A percentile compares a stretch with the other conserved stretches of the same genome.
Evolutionary conservation across 257 asterid species (phyloP).

Genomic region (Nicotiana tabacum): DNA sequence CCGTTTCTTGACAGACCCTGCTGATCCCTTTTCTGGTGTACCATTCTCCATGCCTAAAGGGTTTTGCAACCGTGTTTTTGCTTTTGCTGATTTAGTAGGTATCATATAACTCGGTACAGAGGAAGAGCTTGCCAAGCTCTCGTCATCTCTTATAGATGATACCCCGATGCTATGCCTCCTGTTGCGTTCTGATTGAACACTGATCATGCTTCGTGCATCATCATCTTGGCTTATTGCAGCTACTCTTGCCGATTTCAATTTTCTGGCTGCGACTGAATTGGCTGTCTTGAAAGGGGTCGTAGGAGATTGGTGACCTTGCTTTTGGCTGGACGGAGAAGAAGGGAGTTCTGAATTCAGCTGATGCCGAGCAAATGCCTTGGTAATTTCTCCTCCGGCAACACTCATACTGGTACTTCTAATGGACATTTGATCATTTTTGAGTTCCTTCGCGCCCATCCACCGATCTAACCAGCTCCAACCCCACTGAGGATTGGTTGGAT

Average conservation of each 20-base stretch:
- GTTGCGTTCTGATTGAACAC: conserved; percentile 59
- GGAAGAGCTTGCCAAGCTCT: conserved; percentile 68
- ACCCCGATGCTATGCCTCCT: conserved; percentile 87
- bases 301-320: conserved; percentile 44
- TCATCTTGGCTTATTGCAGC: conserved; percentile 62
- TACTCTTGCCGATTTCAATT: conserved; percentile 59
- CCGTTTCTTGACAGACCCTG: conserved; percentile 54
- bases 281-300: conserved; percentile 31
- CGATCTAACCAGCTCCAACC: conserved; percentile 99
- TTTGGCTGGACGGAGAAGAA: conserved; percentile 44
- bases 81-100: conserved; percentile 82
- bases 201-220: conserved; percentile 56
- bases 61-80: conserved; percentile 66
- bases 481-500: conserved; percentile 97
- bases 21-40: conserved; percentile 29
- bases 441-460: conserved; percentile 83
- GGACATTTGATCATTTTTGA: conserved; percentile 36
- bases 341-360: conserved; percentile 53
- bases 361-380: conserved; percentile 71
- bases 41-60: conserved; percentile 37
- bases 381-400: conserved; percentile 46
- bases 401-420: conserved; percentile 31
- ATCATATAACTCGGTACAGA: conserved; percentile 92
- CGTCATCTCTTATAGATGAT: conserved; percentile 80
- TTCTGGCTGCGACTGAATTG: conserved; percentile 33